Percentiles rank a stretch among this genome's conserved stretches.
Evolutionary conservation across 2,329 filamentous ascomycete species (phyloP).

Genomic region (Chalaropsis ovoidea): DNA sequence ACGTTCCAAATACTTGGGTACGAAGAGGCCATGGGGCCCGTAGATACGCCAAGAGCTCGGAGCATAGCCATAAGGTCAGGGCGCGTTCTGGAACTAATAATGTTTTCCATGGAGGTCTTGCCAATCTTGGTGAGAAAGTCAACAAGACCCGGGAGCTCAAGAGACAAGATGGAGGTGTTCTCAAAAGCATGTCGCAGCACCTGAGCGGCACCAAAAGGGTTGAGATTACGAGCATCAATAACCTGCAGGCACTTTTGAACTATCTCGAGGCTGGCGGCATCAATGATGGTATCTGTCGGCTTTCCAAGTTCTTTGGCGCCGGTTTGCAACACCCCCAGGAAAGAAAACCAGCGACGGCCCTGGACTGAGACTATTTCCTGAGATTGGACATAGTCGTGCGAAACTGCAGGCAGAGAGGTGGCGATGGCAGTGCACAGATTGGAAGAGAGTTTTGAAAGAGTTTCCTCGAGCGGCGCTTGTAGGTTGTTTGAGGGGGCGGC

Average conservation of each 20-base stretch:
- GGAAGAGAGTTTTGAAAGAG: conserved; percentile 34
- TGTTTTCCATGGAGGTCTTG: conserved; percentile 30
- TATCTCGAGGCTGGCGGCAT: conserved; percentile 29
- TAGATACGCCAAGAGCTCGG: conserved; percentile 41
- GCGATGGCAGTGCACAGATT: conserved; percentile 57
- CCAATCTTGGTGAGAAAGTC: conserved; percentile 20
- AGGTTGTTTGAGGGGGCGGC: neutral
- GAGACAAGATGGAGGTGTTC: conserved; percentile 17
- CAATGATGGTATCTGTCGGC: conserved; percentile 32
- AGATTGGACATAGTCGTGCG: conserved; percentile 62
- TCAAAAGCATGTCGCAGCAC: conserved; percentile 31
- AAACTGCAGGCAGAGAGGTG: conserved; percentile 69
- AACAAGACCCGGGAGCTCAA: conserved; percentile 17
- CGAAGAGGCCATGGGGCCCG: conserved; percentile 27
- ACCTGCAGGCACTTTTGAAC: conserved; percentile 33
- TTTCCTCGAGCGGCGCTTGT: conserved; percentile 28
- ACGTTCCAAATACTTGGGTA: conserved; percentile 39
- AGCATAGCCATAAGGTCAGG: conserved; percentile 56
- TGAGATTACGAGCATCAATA: conserved; percentile 44
- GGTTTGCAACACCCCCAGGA: conserved; percentile 26
- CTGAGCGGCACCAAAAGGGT: conserved; percentile 46
- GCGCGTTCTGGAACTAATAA: conserved; percentile 57
- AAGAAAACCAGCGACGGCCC: conserved; percentile 55
- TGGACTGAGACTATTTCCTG: conserved; percentile 59
- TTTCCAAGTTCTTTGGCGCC: conserved; percentile 27